Evolutionary conservation across 208 protist species (phyloP).

Genomic region (Strigomonas oncopelti): DNA sequence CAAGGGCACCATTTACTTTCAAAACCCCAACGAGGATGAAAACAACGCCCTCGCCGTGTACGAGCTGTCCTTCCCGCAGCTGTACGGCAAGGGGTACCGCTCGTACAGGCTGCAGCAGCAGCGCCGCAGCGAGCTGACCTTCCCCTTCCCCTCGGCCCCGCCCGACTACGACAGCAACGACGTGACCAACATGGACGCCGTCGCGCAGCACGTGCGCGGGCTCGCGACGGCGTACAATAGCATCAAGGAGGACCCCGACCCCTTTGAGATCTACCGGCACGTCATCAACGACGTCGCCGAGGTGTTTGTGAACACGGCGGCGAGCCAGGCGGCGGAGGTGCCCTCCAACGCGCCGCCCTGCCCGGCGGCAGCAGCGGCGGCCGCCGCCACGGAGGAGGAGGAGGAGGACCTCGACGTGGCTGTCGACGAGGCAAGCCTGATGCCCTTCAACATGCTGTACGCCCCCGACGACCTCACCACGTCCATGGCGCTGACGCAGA

Average conservation of each 20-base stretch:
- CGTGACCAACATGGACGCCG: slow-evolving; percentile 52
- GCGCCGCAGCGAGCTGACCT: slow-evolving; percentile 9
- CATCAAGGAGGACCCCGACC: slow-evolving; percentile 35
- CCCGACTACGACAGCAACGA: slow-evolving; percentile 77
- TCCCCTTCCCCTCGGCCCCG: slow-evolving; percentile 43
- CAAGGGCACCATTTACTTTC: slow-evolving; percentile 62
- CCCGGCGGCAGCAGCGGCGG: neutral
- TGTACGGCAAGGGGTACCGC: slow-evolving; percentile 66
- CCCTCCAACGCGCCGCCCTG: neutral
- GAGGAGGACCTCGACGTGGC: neutral
- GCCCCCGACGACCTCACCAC: neutral
- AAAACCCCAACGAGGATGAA: slow-evolving; percentile 42
- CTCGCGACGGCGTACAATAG: slow-evolving; percentile 55
- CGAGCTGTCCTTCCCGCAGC: slow-evolving; percentile 48
- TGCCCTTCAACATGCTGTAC: neutral
- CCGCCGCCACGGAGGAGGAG: neutral
- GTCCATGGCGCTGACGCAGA: slow-evolving; percentile 8
- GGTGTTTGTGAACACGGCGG: slow-evolving; percentile 6
- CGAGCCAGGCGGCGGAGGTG: slow-evolving; percentile 5
- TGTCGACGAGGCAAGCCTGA: neutral
- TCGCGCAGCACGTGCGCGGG: slow-evolving; percentile 64
- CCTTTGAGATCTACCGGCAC: slow-evolving; percentile 70
- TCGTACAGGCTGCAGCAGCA: slow-evolving; percentile 25
- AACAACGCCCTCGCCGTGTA: slow-evolving; percentile 30
- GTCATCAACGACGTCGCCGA: slow-evolving; percentile 37